Base-by-base conservation (phyloP, 352 stramenopile species). In the Globisporangium yorkense region DNA sequence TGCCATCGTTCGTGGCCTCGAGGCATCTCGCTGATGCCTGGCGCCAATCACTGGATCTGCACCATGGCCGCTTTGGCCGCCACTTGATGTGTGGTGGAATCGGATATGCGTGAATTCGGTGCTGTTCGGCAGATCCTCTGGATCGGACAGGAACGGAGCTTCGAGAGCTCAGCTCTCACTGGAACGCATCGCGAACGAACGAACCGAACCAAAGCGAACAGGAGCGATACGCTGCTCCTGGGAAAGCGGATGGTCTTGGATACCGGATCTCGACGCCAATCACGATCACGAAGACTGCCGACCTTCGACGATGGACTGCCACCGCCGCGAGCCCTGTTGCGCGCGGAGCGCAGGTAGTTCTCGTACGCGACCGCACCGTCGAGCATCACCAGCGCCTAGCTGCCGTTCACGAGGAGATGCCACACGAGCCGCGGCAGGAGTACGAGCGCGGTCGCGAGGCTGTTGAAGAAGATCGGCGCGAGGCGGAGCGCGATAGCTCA, bases 401-500 rank as follows among this genome's bases (percentile, higher is more conserved):
- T 33, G 24, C 20, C 33, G 10, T 58, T 48, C 27, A 37, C 57
- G 1, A 45, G 27, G 2, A 63, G 47, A n/a, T 62, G 63, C 35
- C 57, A 70, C 5, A 70, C 37, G 15, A 74, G 45, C 10, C 66
- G 69, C 47, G 61, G 6, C 15, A 45, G 20, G 56, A 70, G 63
- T 9, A 66, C 39, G 2, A 52, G 45, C 6, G 66, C 48, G 0
- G 59, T 70, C 6, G 51, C 12, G 3, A 66, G 50, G 20, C 51
- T 56, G 51, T 59, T 72, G 51, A 61, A 57, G 48, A 74, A 63
- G 12, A 68, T 56, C 9, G 68, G 59, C 27, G 68, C 21, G 15
- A 68, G 37, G 33, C 63, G 60, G 39, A 73, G 41, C 15, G 67
- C 13, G 0, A 67, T n/a, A 3, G n/a, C 8, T 2, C 16, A 13